These are phyloP conservation scores for Odontarrhena argentea DNA, from an alignment of 345 rosid genomes.

Conservation along the genomic window DNA sequence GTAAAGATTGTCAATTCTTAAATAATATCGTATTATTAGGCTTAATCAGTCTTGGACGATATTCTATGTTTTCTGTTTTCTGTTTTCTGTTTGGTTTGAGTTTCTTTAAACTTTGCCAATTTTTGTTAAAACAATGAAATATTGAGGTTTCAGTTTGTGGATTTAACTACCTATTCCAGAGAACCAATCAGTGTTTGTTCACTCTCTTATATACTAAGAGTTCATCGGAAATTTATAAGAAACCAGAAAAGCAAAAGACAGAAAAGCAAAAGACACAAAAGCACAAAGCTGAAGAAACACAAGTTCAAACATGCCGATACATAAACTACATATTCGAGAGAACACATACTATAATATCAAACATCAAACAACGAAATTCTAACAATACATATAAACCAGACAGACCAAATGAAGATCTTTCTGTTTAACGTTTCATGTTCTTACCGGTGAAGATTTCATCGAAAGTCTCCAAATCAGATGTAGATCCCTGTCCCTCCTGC, in stretches of 20 bases:
- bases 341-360: neutral
- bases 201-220: neutral
- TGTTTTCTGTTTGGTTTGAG: too few relatives aligned
- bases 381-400: neutral
- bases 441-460: conserved; percentile 12
- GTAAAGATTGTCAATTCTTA: conserved; percentile 14
- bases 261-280: neutral
- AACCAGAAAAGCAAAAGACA: conserved; percentile 1
- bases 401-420: conserved; percentile 8
- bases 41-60: neutral
- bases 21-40: conserved; percentile 19
- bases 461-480: conserved; percentile 4
- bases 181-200: neutral
- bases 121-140: too few relatives aligned
- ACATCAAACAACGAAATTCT: neutral
- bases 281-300: neutral
- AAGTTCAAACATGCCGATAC: neutral
- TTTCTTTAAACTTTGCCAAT: too few relatives aligned
- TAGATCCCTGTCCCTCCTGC: conserved; percentile 17
- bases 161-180: neutral
- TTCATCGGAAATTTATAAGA: neutral
- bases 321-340: neutral
- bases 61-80: neutral
- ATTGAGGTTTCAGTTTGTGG: too few relatives aligned
- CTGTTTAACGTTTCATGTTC: conserved; percentile 1